Base-by-base conservation (phyloP, 1,284 basidiomycete genomes). In the Boletus holoroseus region DNA sequence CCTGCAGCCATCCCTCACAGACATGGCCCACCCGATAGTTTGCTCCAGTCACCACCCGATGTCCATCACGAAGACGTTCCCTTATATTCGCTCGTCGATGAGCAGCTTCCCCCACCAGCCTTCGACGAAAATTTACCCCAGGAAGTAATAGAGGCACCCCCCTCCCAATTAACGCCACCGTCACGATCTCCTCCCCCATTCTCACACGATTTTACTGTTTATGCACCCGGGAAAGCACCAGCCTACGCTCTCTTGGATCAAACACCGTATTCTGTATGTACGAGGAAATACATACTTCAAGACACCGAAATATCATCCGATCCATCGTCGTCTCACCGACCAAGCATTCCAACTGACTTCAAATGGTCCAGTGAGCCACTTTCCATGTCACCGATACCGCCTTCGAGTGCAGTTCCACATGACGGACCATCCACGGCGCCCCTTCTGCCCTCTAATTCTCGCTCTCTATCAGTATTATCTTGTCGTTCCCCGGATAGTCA, bases 61-160 rank as follows among this genome's bases (percentile, higher is more conserved):
- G 26, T 27, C 27, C 13, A 44, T 34, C 51, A 51, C 12, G 63
- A 68, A 5, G 59, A 57, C 1, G 47, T 54, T 27, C 65, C 65
- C 8, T 42, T 41, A 37, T 64, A 62, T 52, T 61, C 57, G 8
- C 51, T 62, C 3, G 31, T 63, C 18, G 58, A 66, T 24, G 55
- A 68, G 5, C 46, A 60, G 34, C 38, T 46, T 12, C 62, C 63
- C 30, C 62, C 66, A 22, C 60, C 66, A 26, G 50, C 61, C 3
- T 63, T 66, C 24, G 54, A 61, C 26, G 62, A 53, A 35, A 20
- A 7, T 12, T 24, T 31, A 13, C 7, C 37, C 13, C 39, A 36
- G 26, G 39, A 39, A 36, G 27, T 24, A 22, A 13, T 27, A 5
- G 36, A 24, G 16, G 11, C 15, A 3, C 26, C 27, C 3, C 12